Evolutionary conservation across 495 filamentous ascomycete species (phyloP), one percentile per base, ranked within the genome.

Genomic region (Tuber aestivum): DNA sequence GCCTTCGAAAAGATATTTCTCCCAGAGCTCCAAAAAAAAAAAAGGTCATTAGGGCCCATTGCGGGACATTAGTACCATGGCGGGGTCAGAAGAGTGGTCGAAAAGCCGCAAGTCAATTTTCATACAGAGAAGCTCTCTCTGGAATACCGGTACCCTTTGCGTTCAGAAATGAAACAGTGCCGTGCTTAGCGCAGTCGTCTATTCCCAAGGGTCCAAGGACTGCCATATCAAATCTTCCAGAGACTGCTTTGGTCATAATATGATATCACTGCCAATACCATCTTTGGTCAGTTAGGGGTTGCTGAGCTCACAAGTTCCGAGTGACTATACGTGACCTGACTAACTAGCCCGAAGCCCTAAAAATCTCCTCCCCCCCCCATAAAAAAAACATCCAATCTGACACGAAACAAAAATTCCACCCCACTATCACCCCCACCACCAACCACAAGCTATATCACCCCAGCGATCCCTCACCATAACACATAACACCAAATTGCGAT

Each of bases 371-470:
- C 38, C 38, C 7, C 38, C 3, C 12, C 56, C 2, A 61, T 14
- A 18, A 65, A 32, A 18, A 65, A 65, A 65, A 65, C 14, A 65
- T 32, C n/a, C 12, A 27, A 27, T 14, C 50, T 61, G 0, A 32
- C 2, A 10, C n/a, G 32, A 65, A 65, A n/a, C n/a, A 65, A 3
- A 65, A 65, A 65, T 32, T 14, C 12, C 56, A 65, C 56, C 56
- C 56, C 56, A 65, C 56, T 65, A 65, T 18, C 56, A 65, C 56
- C 56, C 50, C 56, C 56, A 65, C 56, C 56, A 65, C n/a, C 50
- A 3, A 5, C 27, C 56, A 14, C 56, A n/a, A 65, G 32, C 56
- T 12, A 27, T 7, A 32, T 27, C 14, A 18, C 12, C 56, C 18
- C n/a, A 65, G 32, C 56, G 18, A 32, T 14, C 56, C 12, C n/a